phyloP scores from a whole-genome alignment of 495 filamentous ascomycete genomes.

The Podospora appendiculata region DNA sequence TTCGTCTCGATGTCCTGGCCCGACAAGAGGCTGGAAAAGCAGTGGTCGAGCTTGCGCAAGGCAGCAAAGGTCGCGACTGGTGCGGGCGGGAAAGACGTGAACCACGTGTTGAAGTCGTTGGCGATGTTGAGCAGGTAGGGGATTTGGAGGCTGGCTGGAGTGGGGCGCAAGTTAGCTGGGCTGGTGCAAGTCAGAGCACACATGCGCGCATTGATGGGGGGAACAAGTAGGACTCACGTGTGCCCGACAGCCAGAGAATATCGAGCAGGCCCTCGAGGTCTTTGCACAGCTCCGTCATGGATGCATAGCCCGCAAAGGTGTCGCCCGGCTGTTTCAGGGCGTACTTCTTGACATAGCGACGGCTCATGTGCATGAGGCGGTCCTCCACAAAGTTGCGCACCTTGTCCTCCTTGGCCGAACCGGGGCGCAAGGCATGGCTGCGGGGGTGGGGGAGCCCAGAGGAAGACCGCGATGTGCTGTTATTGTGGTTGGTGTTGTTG shows the following conservation, averaged over 20 bases:
- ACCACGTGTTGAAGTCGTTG: slow-evolving; percentile 54
- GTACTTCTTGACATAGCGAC: slow-evolving; percentile 69
- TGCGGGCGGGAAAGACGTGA: slow-evolving; percentile 60
- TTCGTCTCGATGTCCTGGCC: slow-evolving; percentile 60
- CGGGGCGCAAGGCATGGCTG: slow-evolving; percentile 54
- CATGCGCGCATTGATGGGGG: too few species aligned
- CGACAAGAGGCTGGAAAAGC: slow-evolving; percentile 63
- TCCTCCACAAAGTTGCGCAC: slow-evolving; percentile 63
- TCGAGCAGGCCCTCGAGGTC: slow-evolving; percentile 67
- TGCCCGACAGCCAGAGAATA: slow-evolving; percentile 74
- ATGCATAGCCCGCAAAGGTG: slow-evolving; percentile 57
- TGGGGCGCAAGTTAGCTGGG: neutral
- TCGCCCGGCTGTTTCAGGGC: slow-evolving; percentile 43
- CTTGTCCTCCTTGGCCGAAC: slow-evolving; percentile 69
- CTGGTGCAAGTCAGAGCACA: too few species aligned
- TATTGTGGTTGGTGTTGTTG: slow-evolving; percentile 3
- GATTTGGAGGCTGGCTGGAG: slow-evolving; percentile 68
- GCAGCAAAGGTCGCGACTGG: slow-evolving; percentile 55
- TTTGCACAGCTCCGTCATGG: slow-evolving; percentile 56
- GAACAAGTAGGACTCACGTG: slow-evolving; percentile 48
- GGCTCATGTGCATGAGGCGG: slow-evolving; percentile 53
- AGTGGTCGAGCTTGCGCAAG: slow-evolving; percentile 68
- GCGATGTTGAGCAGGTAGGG: slow-evolving; percentile 75
- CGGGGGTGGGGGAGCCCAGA: slow-evolving; percentile 56
- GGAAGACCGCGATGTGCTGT: slow-evolving; percentile 5